Base-by-base conservation (phyloP, 2,329 filamentous ascomycete species). In the Aspergillus sp. region DNA sequence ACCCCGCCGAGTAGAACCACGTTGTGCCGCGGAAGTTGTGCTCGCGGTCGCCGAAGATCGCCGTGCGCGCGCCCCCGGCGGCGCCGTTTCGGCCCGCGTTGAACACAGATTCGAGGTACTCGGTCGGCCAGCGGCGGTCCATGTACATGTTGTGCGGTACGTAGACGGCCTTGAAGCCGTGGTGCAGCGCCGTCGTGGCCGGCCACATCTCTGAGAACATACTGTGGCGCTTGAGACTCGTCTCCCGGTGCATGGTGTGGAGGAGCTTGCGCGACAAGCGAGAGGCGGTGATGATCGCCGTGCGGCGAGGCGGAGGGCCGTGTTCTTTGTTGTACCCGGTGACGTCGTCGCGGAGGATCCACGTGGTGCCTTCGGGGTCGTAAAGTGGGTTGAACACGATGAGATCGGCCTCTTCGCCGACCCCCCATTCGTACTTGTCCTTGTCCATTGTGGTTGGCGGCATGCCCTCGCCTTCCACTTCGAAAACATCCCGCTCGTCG, bases 131-230 rank as follows among this genome's bases (percentile, higher is more conserved):
- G 48, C 77, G 73, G 35, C 88, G 79, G 59, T 94, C 88, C 11
- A 89, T 75, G 55, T 82, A 96, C 34, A 93, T 72, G 1, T 88
- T 85, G 50, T 96, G 89, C 1, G 89, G 89, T 2, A 80, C 86
- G 44, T 82, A 93, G 10, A 95, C 86, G 24, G 85, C 86, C 65
- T 95, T 96, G 63, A 84, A 79, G 8, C 89, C 89, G 55, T 95
- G 88, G 39, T 95, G 88, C 7, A 96, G 71, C 1, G 88, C 84
- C 1, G 84, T 78, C 0, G 83, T 91, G 1, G 81, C 80, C 0
- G 88, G 85, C 86, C 86, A 95, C 88, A 95, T 95, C 60, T 96
- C 89, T 0, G 86, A 84, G 56, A 93, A 93, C 66, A 91, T 93
- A 43, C 84, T 83, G 59, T 93, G 83, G 48, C 86, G 88, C 52